Evolutionary conservation across 345 rosid species (phyloP).

Genomic region (Isatis tinctoria): DNA sequence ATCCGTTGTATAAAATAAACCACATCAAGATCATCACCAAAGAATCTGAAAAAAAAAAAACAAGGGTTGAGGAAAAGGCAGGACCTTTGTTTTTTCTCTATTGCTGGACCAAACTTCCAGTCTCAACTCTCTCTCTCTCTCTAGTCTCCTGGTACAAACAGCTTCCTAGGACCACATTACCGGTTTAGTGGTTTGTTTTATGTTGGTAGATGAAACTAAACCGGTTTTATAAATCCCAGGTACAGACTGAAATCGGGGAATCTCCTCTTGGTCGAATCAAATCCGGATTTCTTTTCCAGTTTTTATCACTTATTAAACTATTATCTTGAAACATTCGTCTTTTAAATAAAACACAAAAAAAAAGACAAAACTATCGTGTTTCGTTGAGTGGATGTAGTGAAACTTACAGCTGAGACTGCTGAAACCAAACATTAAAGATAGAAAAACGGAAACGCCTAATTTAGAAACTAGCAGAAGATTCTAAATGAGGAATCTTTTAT

Average conservation of each 20-base stretch:
- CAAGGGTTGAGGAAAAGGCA: slow-evolving; percentile 38
- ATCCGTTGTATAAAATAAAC: slow-evolving; percentile 65
- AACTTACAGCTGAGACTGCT: neutral
- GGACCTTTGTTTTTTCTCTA: neutral
- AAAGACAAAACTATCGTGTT: no score
- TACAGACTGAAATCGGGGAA: no score
- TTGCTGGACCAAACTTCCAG: neutral
- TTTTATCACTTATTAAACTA: no score
- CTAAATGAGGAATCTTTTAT: neutral
- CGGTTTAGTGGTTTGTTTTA: neutral
- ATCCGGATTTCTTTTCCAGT: no score
- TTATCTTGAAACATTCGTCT: neutral
- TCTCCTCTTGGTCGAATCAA: no score
- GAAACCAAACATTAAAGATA: neutral
- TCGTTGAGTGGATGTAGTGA: no score
- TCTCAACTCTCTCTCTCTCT: no score
- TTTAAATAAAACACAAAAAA: no score
- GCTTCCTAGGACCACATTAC: no score
- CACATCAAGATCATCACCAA: slow-evolving; percentile 78
- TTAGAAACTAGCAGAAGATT: neutral
- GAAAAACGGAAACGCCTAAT: neutral
- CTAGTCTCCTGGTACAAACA: no score
- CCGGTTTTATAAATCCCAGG: slow-evolving; percentile 1
- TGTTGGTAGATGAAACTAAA: neutral
- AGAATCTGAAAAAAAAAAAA: slow-evolving; percentile 38